Conservation (phyloP, 164 flowering plant genomes). For the Stephania yunnanensis region DNA sequence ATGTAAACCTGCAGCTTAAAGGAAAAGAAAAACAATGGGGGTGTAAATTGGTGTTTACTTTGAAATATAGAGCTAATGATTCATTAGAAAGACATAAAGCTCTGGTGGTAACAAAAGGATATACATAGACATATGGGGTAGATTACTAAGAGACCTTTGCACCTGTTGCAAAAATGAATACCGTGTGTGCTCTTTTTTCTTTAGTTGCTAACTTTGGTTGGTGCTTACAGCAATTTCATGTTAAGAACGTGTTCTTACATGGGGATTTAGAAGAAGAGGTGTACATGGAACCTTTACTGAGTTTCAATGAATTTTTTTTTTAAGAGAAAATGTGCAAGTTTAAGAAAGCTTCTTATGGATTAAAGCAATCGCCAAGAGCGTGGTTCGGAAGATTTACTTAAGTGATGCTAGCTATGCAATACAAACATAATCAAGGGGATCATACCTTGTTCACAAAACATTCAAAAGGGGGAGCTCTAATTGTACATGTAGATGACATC, state of each 20-base stretch:
- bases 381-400: neutral
- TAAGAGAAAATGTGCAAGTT: neutral
- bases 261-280: slow-evolving; percentile 1
- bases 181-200: neutral
- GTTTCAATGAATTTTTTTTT: neutral
- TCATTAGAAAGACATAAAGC: neutral
- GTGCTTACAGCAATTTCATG: neutral
- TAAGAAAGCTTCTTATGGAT: neutral
- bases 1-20: neutral
- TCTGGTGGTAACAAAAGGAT: neutral
- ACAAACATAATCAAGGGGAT: neutral
- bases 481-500: neutral
- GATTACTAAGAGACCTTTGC: neutral
- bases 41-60: neutral
- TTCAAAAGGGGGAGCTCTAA: neutral
- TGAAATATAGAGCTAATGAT: neutral
- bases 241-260: neutral
- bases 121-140: neutral
- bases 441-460: neutral
- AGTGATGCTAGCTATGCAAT: no score
- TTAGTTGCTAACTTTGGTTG: neutral
- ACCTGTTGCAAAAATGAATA: neutral
- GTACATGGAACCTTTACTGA: neutral
- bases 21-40: neutral
- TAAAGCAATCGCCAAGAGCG: neutral